These are phyloP conservation scores for Neonectria magnoliae DNA, from an alignment of 2,329 filamentous ascomycete genomes.

Conservation along the genomic window DNA sequence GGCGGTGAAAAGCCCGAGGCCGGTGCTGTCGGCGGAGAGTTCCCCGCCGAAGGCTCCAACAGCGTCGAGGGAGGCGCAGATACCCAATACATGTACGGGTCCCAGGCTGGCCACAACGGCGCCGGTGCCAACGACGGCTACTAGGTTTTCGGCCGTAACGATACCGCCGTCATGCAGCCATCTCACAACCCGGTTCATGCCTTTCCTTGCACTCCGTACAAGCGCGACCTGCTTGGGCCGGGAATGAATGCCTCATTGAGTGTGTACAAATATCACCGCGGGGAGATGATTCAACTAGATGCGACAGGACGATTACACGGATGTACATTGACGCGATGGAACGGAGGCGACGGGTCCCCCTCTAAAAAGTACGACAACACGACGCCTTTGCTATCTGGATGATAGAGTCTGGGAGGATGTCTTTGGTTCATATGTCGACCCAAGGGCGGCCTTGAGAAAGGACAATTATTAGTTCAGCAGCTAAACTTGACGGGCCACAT, in stretches of 20 bases:
- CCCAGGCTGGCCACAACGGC: conserved; percentile 68
- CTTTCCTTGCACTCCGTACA: neutral
- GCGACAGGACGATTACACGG: conserved; percentile 23
- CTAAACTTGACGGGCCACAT: conserved; percentile 27
- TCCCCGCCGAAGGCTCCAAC: conserved; percentile 52
- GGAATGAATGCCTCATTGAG: conserved; percentile 12
- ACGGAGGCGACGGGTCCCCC: conserved; percentile 15
- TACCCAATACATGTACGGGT: conserved; percentile 62
- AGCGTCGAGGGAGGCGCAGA: conserved; percentile 54
- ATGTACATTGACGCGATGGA: conserved; percentile 30
- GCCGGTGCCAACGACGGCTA: conserved; percentile 63
- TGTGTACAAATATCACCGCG: conserved; percentile 28
- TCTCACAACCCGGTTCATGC: neutral
- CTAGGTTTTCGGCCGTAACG: conserved; percentile 43
- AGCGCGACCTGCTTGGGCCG: conserved; percentile 4
- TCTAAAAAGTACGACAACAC: conserved; percentile 13
- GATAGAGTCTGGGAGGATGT: conserved; percentile 33
- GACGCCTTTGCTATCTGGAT: conserved; percentile 24
- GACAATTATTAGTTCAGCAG: conserved; percentile 24
- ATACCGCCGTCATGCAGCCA: neutral
- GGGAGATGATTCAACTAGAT: conserved; percentile 21
- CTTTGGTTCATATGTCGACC: conserved; percentile 31
- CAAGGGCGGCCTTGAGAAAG: conserved; percentile 31
- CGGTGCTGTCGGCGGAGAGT: conserved; percentile 49
- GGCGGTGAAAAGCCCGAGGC: conserved; percentile 47